A percentile compares a stretch with the other conserved stretches of the same genome.
Conservation (phyloP, 768 basidiomycete species). For the Naganishia vaughanmartiniae region DNA sequence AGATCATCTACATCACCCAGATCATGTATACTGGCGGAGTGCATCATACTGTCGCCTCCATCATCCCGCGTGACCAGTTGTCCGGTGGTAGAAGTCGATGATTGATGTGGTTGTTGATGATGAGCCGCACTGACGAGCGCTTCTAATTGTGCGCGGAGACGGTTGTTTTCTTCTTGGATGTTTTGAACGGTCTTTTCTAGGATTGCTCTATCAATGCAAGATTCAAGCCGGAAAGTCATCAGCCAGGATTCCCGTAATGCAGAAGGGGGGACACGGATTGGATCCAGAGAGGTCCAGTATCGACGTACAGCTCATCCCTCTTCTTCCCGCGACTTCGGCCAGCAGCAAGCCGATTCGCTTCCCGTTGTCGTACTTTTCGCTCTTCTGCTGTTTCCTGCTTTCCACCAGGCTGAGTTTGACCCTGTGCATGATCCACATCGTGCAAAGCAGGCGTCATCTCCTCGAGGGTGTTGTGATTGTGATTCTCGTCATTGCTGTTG, state of each 20-base stretch:
- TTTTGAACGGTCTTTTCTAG: conserved; percentile 40
- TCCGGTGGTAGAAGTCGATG: neutral
- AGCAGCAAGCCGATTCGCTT: conserved; percentile 47
- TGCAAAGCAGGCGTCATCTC: neutral
- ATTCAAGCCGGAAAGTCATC: too few species aligned
- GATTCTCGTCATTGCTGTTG: neutral
- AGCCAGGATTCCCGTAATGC: too few species aligned
- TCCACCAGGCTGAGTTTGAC: neutral
- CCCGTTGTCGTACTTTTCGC: conserved; percentile 41
- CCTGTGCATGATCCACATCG: neutral
- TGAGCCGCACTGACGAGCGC: conserved; percentile 32
- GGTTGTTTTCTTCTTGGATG: conserved; percentile 45
- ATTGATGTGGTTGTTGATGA: conserved; percentile 11
- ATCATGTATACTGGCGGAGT: neutral
- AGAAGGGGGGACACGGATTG: too few species aligned
- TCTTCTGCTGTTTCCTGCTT: conserved; percentile 31
- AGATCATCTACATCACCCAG: neutral
- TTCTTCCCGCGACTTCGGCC: conserved; percentile 45
- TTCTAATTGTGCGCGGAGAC: conserved; percentile 39
- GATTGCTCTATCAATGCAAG: conserved; percentile 33
- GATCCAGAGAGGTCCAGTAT: too few species aligned
- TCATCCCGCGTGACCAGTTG: neutral
- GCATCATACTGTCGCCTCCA: neutral
- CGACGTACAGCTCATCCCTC: conserved; percentile 43
- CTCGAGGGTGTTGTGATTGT: too few species aligned